Percentiles rank a stretch among this genome's conserved stretches.
Conservation (phyloP, 176 grass and related monocot species). For the Musa acuminata region DNA sequence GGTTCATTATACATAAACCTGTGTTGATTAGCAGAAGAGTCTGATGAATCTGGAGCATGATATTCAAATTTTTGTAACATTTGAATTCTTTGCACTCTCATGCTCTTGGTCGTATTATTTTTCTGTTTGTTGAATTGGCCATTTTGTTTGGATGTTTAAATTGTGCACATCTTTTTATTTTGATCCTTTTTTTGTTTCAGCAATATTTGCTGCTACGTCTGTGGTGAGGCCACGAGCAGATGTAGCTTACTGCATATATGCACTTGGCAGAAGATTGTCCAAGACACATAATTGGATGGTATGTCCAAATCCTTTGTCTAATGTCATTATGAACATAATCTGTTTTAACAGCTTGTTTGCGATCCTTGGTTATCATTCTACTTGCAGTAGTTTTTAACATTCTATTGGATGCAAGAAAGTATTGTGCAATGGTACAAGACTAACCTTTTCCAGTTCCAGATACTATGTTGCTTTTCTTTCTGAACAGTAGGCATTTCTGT, state of each 20-base stretch:
- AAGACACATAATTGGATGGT: conserved; percentile 95
- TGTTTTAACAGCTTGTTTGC: background rate
- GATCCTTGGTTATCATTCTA: background rate
- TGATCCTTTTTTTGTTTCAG: conserved; percentile 27
- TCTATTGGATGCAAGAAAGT: background rate
- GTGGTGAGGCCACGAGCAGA: conserved; percentile 56
- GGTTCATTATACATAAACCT: background rate
- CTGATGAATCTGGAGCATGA: background rate
- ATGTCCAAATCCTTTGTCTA: conserved; percentile 4
- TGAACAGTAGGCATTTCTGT: background rate
- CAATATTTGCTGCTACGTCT: conserved; percentile 58
- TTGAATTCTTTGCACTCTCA: background rate
- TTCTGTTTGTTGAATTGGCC: background rate
- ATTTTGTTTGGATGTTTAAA: background rate
- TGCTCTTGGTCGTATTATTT: background rate
- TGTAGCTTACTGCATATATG: conserved; percentile 78
- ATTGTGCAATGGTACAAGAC: background rate
- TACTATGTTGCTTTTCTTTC: background rate
- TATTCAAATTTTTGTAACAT: background rate
- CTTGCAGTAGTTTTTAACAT: background rate
- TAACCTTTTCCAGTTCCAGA: background rate
- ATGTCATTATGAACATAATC: background rate
- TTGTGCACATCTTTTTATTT: background rate
- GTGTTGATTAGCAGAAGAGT: background rate
- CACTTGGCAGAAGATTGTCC: conserved; percentile 64